Base-by-base conservation (phyloP, 352 stramenopile species). In the Globisporangium parvum region DNA sequence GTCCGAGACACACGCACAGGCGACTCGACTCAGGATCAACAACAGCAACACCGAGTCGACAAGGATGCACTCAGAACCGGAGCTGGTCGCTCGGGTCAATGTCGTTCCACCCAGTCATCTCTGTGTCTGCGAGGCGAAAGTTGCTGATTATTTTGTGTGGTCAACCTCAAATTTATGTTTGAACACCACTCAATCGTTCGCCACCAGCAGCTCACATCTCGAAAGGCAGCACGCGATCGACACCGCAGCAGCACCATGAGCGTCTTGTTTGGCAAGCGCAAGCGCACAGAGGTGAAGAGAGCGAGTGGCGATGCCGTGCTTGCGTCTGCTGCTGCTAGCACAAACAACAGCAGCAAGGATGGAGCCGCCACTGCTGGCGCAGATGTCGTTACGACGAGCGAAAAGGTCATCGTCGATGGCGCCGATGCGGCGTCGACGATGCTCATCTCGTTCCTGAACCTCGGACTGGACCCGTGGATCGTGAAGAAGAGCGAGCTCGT, bases 391-490 rank as follows among this genome's bases (percentile, higher is more conserved):
- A 14, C 17, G 10, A 8, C n/a, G 14, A 69, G 23, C 45, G 66
- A 73, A 42, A 88, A 87, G 55, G 73, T 87, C 21, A 33, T 79
- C 17, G 51, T 62, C 23, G 49, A 69, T 74, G 51, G 39, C 61
- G 40, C 63, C 24, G 55, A 71, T n/a, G 57, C 77, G 33, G 58
- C 65, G 44, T 69, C 70, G 17, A 77, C 68, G 28, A 60, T 77
- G 58, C 70, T 88, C 46, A 82, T 82, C 35, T 90, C 81, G 57
- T 96, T 96, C 70, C 57, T 85, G 39, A 86, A 88, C 61, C 67
- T 96, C 6, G 87, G 87, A 0, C 66, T 97, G 24, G 84, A 93
- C 63, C 69, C 82, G 53, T 97, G 87, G 88, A 73, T 96, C 37
- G 83, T 93, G 24, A 81, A 91, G 49, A 87, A 90, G 50, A 93